These are phyloP conservation scores for Tulasnella sp. DNA, from an alignment of 768 basidiomycete genomes.

Conservation along the genomic window DNA sequence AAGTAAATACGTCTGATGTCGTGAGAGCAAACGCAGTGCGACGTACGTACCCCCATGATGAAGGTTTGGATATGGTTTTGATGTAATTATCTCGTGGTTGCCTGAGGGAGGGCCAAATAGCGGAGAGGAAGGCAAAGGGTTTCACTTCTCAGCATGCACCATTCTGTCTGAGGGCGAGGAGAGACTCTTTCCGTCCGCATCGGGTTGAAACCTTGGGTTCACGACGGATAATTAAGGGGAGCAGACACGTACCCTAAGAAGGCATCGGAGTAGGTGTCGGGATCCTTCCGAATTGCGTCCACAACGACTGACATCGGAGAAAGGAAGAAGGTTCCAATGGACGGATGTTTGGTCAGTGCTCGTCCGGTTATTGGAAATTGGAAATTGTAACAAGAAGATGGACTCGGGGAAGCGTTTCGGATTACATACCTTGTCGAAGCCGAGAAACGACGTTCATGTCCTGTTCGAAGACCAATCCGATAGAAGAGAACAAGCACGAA, in stretches of 20 bases:
- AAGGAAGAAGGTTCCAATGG: not conserved
- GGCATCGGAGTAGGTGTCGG: conserved; percentile 66
- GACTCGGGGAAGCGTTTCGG: not conserved
- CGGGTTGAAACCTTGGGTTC: not conserved
- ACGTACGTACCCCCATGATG: conserved; percentile 56
- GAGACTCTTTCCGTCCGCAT: not conserved
- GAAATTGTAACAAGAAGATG: not conserved
- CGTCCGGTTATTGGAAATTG: not conserved
- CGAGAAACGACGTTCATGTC: conserved; percentile 54
- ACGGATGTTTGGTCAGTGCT: not conserved
- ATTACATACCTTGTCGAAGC: conserved; percentile 54
- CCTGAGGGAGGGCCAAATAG: conserved; percentile 27
- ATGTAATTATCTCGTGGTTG: conserved; percentile 62
- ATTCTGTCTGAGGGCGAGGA: not conserved
- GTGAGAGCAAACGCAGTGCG: not conserved
- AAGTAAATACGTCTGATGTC: not conserved
- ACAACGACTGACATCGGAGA: conserved; percentile 54
- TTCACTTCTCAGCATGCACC: conserved; percentile 4
- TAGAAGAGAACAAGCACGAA: conserved; percentile 82
- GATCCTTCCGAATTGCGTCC: conserved; percentile 61
- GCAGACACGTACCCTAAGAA: conserved; percentile 58
- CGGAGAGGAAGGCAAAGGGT: not conserved
- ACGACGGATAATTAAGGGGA: not conserved
- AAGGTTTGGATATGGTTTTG: conserved; percentile 61
- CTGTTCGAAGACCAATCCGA: conserved; percentile 79